These are phyloP conservation scores for Amanita pallidorosea DNA, from an alignment of 768 basidiomycete genomes.

Conservation along the genomic window DNA sequence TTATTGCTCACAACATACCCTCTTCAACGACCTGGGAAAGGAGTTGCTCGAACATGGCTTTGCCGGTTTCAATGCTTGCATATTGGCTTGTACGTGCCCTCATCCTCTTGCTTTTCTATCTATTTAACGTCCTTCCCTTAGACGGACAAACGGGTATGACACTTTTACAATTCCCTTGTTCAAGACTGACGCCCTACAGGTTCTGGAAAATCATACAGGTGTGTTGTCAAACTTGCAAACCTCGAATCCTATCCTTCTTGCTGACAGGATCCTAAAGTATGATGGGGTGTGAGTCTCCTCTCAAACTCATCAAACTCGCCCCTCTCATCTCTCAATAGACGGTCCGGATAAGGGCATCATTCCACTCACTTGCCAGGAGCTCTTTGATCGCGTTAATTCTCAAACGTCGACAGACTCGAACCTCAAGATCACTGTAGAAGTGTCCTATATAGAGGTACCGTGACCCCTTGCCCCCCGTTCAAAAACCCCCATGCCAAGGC, in stretches of 20 bases:
- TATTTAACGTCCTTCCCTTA: conserved; percentile 9
- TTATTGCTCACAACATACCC: conserved; percentile 90
- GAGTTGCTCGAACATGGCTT: conserved; percentile 95
- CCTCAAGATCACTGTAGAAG: conserved; percentile 83
- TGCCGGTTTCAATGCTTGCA: conserved; percentile 95
- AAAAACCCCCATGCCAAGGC: neutral
- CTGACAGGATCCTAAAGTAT: conserved; percentile 42
- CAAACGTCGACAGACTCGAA: conserved; percentile 57
- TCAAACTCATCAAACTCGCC: conserved; percentile 3
- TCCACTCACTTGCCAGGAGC: conserved; percentile 86
- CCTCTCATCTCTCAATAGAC: conserved; percentile 35
- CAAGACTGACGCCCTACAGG: conserved; percentile 30
- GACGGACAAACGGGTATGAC: conserved; percentile 80
- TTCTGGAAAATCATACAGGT: conserved; percentile 91
- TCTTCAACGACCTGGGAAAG: conserved; percentile 90
- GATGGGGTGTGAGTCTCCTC: conserved; percentile 76
- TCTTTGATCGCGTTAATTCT: conserved; percentile 73
- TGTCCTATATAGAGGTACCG: conserved; percentile 92
- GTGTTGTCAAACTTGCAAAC: conserved; percentile 15
- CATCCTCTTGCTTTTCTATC: neutral
- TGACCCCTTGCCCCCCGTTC: conserved; percentile 8
- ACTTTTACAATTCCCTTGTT: neutral
- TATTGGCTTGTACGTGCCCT: conserved; percentile 92
- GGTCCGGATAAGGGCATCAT: conserved; percentile 97
- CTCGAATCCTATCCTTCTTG: conserved; percentile 2